Percentiles rank a stretch among this genome's conserved stretches.
Conservation (phyloP, 2,329 filamentous ascomycete species). For the Xylaria multiplex region DNA sequence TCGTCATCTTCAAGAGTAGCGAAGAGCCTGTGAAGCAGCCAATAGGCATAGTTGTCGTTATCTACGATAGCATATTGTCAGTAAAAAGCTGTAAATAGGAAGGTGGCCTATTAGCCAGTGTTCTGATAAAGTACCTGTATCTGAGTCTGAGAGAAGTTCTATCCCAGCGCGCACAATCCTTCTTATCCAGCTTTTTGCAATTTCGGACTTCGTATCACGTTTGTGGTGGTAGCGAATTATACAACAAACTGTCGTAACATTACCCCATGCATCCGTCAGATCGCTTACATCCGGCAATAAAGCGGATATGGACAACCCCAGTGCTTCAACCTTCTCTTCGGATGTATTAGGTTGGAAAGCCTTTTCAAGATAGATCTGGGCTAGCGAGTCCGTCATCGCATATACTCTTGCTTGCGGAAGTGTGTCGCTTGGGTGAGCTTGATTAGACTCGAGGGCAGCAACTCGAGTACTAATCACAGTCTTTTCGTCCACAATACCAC, state of each 20-base stretch:
- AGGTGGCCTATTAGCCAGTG: neutral
- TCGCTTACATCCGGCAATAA: constrained; percentile 43
- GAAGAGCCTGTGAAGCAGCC: constrained; percentile 42
- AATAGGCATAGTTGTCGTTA: constrained; percentile 46
- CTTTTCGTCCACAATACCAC: constrained; percentile 33
- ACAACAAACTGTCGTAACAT: constrained; percentile 40
- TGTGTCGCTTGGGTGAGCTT: constrained; percentile 40
- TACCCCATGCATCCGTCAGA: constrained; percentile 36
- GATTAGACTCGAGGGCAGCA: constrained; percentile 41
- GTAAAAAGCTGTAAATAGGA: neutral
- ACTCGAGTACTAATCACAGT: constrained; percentile 42
- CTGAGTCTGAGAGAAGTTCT: constrained; percentile 46
- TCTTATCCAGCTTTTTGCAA: constrained; percentile 38
- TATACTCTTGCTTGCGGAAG: constrained; percentile 40
- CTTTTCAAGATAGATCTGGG: constrained; percentile 43
- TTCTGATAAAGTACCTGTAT: constrained; percentile 35
- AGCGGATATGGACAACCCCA: constrained; percentile 38
- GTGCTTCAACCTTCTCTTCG: constrained; percentile 37
- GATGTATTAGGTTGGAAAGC: constrained; percentile 40
- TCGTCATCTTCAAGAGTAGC: constrained; percentile 39
- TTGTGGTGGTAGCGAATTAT: constrained; percentile 46
- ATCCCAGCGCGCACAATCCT: constrained; percentile 42
- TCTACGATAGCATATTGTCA: constrained; percentile 28
- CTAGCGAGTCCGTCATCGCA: constrained; percentile 41
- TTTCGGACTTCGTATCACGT: constrained; percentile 35